A percentile compares a stretch with the other conserved stretches of the same genome.
Conservation (phyloP, 352 stramenopile genomes). For the Phytophthora aleatoria region DNA sequence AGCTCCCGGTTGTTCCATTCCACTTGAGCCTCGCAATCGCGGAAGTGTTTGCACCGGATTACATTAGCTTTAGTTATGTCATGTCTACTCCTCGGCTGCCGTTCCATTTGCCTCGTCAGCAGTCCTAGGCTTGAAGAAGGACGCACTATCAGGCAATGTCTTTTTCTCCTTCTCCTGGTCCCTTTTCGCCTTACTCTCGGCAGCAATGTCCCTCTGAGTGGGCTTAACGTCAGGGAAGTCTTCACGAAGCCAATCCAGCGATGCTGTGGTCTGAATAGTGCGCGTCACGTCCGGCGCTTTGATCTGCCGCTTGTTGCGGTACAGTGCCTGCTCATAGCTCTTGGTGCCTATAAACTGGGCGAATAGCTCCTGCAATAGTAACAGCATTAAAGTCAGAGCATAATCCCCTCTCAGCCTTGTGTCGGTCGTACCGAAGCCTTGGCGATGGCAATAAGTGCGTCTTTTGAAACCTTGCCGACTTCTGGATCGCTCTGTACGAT, state of each 20-base stretch:
- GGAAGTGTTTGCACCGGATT: not conserved
- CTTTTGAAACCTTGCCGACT: conserved; percentile 90
- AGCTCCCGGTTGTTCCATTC: conserved; percentile 26
- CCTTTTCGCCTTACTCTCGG: conserved; percentile 30
- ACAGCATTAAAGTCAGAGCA: conserved; percentile 9
- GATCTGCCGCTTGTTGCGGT: conserved; percentile 85
- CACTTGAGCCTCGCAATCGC: not conserved
- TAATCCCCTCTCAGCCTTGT: not conserved
- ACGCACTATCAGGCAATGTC: conserved; percentile 33
- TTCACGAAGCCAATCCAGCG: conserved; percentile 86
- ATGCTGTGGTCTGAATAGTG: conserved; percentile 75
- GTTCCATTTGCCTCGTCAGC: conserved; percentile 9
- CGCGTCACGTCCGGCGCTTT: conserved; percentile 75
- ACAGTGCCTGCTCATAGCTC: conserved; percentile 84
- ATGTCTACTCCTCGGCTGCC: conserved; percentile 18
- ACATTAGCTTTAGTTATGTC: conserved; percentile 16
- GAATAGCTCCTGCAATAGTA: conserved; percentile 81
- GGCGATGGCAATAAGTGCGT: conserved; percentile 91
- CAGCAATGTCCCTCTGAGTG: conserved; percentile 9
- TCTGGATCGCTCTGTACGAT: conserved; percentile 95
- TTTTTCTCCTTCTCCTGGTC: conserved; percentile 32
- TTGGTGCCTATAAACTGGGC: conserved; percentile 90
- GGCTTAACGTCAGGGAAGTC: conserved; percentile 78
- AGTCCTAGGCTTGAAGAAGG: conserved; percentile 57
- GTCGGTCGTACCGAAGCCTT: conserved; percentile 84